Evolutionary conservation across 169 alveolate genomes (phyloP).

Genomic region (Eimeria falciformis): DNA sequence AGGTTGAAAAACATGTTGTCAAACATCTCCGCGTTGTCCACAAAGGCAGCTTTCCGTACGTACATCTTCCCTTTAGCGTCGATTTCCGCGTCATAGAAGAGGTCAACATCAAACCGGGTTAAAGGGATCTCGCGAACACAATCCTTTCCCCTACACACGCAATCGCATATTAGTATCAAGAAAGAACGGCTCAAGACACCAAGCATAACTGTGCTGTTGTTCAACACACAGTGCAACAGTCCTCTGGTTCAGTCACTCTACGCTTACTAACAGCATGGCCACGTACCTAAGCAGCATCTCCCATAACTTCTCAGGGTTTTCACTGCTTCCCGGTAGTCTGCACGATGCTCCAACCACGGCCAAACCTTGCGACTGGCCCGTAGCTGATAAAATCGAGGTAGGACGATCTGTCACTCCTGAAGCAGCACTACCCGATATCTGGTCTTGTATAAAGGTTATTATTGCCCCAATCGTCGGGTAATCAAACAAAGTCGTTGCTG

Average conservation of each 20-base stretch:
- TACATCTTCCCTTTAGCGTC: constrained; percentile 80
- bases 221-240: constrained; percentile 40
- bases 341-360: constrained; percentile 82
- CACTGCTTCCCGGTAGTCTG: constrained; percentile 79
- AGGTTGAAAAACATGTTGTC: constrained; percentile 79
- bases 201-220: neutral
- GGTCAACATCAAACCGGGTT: constrained; percentile 79
- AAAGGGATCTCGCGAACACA: constrained; percentile 81
- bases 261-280: neutral
- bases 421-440: constrained; percentile 21
- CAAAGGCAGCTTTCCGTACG: constrained; percentile 82
- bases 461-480: constrained; percentile 82
- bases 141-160: constrained; percentile 65
- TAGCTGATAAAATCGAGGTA: neutral
- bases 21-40: constrained; percentile 81
- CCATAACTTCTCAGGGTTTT: constrained; percentile 80
- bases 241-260: constrained; percentile 72
- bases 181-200: neutral
- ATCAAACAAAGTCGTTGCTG: constrained; percentile 83
- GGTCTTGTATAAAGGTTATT: constrained; percentile 76
- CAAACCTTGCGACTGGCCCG: constrained; percentile 46
- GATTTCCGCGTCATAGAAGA: constrained; percentile 77
- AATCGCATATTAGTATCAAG: constrained; percentile 17
- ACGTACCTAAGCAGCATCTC: constrained; percentile 59
- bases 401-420: constrained; percentile 21